Conservation (phyloP, 805 yeast genomes). For the Wickerhamomyces bovis region DNA sequence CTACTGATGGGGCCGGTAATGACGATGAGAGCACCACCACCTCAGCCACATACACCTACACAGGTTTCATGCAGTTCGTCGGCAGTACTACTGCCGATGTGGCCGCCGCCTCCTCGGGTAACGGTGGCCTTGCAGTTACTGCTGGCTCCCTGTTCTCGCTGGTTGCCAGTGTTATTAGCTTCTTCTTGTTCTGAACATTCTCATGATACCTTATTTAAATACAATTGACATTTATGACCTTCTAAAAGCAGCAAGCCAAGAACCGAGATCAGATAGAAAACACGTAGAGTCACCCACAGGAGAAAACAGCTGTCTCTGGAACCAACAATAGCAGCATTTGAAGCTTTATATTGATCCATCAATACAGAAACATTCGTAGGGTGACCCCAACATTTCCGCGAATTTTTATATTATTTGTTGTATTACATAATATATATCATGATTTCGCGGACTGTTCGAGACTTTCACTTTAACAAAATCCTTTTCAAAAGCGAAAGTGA, state of each 20-base stretch:
- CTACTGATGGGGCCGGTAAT: not conserved
- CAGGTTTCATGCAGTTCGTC: slow-evolving; percentile 4
- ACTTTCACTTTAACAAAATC: slow-evolving; percentile 1
- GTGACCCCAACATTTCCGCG: not conserved
- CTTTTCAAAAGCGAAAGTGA: slow-evolving; percentile 7
- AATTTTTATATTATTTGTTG: too few species aligned
- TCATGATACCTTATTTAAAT: not conserved
- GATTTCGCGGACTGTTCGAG: not conserved
- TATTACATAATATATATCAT: too few species aligned
- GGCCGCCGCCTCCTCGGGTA: not conserved
- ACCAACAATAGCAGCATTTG: not conserved
- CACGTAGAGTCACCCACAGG: not conserved
- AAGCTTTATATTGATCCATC: too few species aligned
- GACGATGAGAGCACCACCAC: not conserved
- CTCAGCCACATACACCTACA: not conserved
- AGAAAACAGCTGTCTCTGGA: not conserved
- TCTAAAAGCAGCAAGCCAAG: too few species aligned
- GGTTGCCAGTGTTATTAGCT: not conserved
- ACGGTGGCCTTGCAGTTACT: not conserved
- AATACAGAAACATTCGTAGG: too few species aligned
- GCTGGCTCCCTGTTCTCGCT: slow-evolving; percentile 1
- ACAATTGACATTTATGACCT: not conserved
- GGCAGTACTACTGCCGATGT: not conserved
- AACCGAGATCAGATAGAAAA: not conserved
- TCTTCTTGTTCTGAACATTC: not conserved